phyloP scores from a whole-genome alignment of 352 stramenopile species.

The Phytophthora megakarya region DNA sequence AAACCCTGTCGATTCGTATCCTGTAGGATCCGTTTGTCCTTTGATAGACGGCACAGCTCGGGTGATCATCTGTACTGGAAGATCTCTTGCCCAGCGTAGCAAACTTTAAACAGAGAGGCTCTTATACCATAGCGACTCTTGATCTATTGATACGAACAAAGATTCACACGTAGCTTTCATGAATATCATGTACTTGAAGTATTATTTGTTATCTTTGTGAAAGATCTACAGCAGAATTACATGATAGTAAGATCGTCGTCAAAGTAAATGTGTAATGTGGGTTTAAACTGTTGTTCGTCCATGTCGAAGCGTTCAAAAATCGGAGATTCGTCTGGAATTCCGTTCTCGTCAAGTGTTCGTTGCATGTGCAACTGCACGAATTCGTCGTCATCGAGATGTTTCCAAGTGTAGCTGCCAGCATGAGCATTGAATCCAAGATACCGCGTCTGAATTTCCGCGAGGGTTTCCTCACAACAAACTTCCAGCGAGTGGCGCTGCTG shows the following conservation, averaged over 20 bases:
- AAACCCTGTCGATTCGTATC: constrained; percentile 11
- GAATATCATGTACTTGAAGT: neutral
- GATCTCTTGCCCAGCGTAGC: neutral
- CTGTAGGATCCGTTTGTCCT: constrained; percentile 10
- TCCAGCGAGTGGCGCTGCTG: constrained; percentile 83
- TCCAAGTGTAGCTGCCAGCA: constrained; percentile 93
- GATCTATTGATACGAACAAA: neutral
- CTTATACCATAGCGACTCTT: constrained; percentile 18
- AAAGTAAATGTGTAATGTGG: constrained; percentile 92
- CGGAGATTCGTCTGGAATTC: constrained; percentile 80
- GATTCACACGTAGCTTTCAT: neutral
- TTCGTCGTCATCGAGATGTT: constrained; percentile 80
- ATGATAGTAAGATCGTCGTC: constrained; percentile 92
- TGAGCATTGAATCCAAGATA: constrained; percentile 90
- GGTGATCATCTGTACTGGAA: constrained; percentile 31
- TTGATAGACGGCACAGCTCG: constrained; percentile 21
- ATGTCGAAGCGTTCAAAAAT: constrained; percentile 88
- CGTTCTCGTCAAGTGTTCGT: constrained; percentile 87
- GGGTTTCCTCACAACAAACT: constrained; percentile 88
- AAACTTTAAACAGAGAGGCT: constrained; percentile 1
- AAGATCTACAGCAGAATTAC: constrained; percentile 25
- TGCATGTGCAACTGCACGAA: constrained; percentile 92
- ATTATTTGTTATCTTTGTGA: neutral
- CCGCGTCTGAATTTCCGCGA: constrained; percentile 87
- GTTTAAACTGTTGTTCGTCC: constrained; percentile 88